Evolutionary conservation across 139 green algal genomes (phyloP), one percentile per base, ranked within the genome.

Genomic region (Chlorella vulgaris): DNA sequence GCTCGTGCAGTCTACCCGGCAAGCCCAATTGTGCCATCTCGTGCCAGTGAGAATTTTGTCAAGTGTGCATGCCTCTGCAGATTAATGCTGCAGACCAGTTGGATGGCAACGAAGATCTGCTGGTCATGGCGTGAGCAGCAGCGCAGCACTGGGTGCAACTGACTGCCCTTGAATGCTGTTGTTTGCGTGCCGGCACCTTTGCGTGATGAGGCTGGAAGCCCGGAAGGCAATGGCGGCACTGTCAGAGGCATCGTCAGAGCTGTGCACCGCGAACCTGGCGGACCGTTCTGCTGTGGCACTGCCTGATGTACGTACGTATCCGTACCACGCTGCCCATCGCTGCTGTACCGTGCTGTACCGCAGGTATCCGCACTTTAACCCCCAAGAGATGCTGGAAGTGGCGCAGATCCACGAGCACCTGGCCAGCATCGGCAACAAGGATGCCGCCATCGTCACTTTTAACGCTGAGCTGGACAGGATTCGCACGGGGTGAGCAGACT

Each of bases 401-500:
- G 73, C 73, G 2, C 51, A 26, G 24, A 22, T 79, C 35, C 73
- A 79, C 35, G 28, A 50, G 18, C 69, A 62, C 26, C 35, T 67
- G 51, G 24, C 24, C 36, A 51, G 53, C 35, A 7, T 36, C 36
- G 53, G 53, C 51, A 35, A 29, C 26, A 5, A 31, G 0, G 26
- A 43, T 7, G 5, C 22, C 0, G 94, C 94, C 26, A 87, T 98
- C 22, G 85, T 98, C 51, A 89, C 96, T 0, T 97, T 97, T 84
- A 98, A 98, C 78, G 93, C 88, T 7, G 94, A 98, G 86, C 84
- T 98, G 29, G 94, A 98, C 73, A 84, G 94, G 2, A 88, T 98
- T 15, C 73, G 73, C 73, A 79, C 73, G 1, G 73, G 70, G 69
- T 40, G 47, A n/a, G 47, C 47, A 24, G 47, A 24, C 10, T 58